These are phyloP conservation scores for Aspergillus sclerotiicarbonarius DNA, from an alignment of 495 filamentous ascomycete genomes.

Conservation along the genomic window DNA sequence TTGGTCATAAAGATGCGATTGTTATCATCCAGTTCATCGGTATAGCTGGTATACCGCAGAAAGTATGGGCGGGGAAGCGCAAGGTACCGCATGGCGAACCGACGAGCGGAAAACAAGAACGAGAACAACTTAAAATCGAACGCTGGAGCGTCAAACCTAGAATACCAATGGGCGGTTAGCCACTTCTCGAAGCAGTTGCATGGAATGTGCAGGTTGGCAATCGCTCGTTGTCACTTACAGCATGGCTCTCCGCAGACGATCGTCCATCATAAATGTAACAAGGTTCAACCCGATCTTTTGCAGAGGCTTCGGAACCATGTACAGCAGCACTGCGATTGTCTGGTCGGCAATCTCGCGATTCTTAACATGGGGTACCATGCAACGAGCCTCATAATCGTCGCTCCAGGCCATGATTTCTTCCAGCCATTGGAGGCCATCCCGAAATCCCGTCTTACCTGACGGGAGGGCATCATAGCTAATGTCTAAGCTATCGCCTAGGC, in stretches of 20 bases:
- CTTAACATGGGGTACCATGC: conserved; percentile 55
- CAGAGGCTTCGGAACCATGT: conserved; percentile 50
- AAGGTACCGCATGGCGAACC: conserved; percentile 54
- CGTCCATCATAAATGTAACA: conserved; percentile 61
- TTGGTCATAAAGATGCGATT: conserved; percentile 47
- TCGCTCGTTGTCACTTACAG: conserved; percentile 45
- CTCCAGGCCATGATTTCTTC: conserved; percentile 63
- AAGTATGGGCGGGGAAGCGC: conserved; percentile 51
- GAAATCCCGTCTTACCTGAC: conserved; percentile 44
- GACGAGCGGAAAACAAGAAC: conserved; percentile 44
- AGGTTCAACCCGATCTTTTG: conserved; percentile 49
- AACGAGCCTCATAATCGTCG: conserved; percentile 51
- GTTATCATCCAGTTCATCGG: conserved; percentile 44
- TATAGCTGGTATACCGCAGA: conserved; percentile 37
- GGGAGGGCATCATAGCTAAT: conserved; percentile 51
- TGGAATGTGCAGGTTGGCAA: background rate
- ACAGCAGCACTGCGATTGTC: conserved; percentile 58
- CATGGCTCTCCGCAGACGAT: conserved; percentile 62
- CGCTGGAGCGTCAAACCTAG: conserved; percentile 42
- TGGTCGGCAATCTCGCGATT: conserved; percentile 56
- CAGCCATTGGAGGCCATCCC: conserved; percentile 62
- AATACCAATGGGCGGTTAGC: background rate
- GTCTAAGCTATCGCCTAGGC: conserved; percentile 58
- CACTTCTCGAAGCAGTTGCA: background rate
- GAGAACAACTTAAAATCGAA: conserved; percentile 40